These are phyloP conservation scores for Podaxis rugospora DNA, from an alignment of 768 basidiomycete species.

Conservation along the genomic window DNA sequence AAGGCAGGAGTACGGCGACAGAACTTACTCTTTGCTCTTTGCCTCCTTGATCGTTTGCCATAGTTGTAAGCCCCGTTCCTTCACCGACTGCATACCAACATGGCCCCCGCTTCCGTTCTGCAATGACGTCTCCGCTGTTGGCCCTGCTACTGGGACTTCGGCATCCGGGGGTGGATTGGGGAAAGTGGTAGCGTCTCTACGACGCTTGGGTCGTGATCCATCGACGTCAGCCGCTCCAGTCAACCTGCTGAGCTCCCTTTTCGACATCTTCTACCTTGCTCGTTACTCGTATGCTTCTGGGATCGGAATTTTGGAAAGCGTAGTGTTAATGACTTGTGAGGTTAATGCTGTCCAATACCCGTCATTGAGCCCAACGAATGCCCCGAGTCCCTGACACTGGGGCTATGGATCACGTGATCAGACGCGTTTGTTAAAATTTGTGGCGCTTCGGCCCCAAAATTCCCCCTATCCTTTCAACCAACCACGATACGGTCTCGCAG, in stretches of 20 bases:
- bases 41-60: constrained; percentile 81
- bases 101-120: constrained; percentile 17
- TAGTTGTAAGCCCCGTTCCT: constrained; percentile 64
- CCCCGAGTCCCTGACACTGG: not conserved
- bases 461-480: not conserved
- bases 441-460: not conserved
- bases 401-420: constrained; percentile 8
- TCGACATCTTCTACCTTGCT: constrained; percentile 28
- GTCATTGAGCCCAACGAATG: constrained; percentile 2
- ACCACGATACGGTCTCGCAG: not conserved
- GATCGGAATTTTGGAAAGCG: not conserved
- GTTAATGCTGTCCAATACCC: constrained; percentile 5
- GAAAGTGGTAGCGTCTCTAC: constrained; percentile 30
- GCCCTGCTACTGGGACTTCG: constrained; percentile 33
- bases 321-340: not conserved
- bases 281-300: not conserved
- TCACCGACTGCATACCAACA: constrained; percentile 38
- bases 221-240: constrained; percentile 30
- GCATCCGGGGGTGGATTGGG: constrained; percentile 33
- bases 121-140: constrained; percentile 19
- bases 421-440: constrained; percentile 15
- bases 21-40: constrained; percentile 84
- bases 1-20: constrained; percentile 37
- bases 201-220: constrained; percentile 41
- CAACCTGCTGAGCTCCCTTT: constrained; percentile 33